Evolutionary conservation across 148 eudicot species (phyloP).

Genomic region (Rhododendron kiyosumense): DNA sequence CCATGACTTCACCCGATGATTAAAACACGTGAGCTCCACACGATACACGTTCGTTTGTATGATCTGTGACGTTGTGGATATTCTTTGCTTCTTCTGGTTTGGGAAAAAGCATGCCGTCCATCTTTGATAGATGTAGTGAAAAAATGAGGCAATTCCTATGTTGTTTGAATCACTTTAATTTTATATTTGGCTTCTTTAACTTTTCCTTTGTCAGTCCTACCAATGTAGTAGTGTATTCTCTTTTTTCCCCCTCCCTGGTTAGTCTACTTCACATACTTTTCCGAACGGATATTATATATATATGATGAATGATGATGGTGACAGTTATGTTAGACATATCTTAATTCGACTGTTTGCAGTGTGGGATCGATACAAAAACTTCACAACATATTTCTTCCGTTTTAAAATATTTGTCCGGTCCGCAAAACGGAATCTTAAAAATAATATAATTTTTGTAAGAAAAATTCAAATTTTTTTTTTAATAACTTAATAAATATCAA

Average conservation of each 20-base stretch:
- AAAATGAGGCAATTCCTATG: background rate
- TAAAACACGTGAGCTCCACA: background rate
- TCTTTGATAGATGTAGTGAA: background rate
- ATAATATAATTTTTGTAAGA: no score
- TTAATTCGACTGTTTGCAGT: background rate
- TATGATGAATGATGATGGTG: background rate
- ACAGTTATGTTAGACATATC: background rate
- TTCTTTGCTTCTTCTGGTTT: background rate
- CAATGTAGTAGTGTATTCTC: background rate
- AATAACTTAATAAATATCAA: no score
- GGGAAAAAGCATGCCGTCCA: background rate
- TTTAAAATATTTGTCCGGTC: no score
- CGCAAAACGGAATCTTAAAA: no score
- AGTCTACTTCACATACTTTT: background rate
- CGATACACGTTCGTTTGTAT: background rate
- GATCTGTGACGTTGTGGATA: background rate
- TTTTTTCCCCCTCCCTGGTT: background rate
- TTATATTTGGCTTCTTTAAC: background rate
- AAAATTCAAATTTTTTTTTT: no score
- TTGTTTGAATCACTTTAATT: background rate
- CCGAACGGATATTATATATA: no score
- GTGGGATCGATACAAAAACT: no score
- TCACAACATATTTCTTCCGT: no score
- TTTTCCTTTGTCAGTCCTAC: background rate
- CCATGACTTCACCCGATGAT: constrained; percentile 65